phyloP scores from a whole-genome alignment of 2,329 filamentous ascomycete genomes.

The Metarhizium sp. region DNA sequence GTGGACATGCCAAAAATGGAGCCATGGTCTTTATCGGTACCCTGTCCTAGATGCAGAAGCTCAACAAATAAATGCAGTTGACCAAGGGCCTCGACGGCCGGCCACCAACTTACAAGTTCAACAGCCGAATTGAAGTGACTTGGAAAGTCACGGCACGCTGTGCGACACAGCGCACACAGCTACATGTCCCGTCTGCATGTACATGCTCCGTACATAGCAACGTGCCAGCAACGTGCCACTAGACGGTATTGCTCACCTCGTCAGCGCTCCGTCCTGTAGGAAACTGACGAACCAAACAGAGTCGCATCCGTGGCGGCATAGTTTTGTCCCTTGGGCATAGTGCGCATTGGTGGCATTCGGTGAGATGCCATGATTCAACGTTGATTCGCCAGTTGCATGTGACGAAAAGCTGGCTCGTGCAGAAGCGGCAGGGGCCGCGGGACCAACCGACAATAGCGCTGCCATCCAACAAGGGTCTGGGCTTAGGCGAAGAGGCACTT shows the following conservation, averaged over 20 bases:
- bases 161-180: not conserved
- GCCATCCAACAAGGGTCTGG: constrained; percentile 17
- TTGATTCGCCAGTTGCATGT: constrained; percentile 23
- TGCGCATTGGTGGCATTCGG: constrained; percentile 1
- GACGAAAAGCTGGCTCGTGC: constrained; percentile 35
- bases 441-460: constrained; percentile 34
- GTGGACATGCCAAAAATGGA: no score
- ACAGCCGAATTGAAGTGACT: not conserved
- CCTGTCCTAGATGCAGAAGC: not conserved
- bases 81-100: not conserved
- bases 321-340: not conserved
- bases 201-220: not conserved
- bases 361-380: not conserved
- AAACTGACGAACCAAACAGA: not conserved
- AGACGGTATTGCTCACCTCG: not conserved
- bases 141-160: not conserved
- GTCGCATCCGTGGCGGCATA: constrained; percentile 6
- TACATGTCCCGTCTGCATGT: no score
- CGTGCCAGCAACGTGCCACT: not conserved
- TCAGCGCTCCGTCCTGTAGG: not conserved
- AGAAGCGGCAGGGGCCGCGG: constrained; percentile 35
- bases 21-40: not conserved
- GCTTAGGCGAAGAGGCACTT: constrained; percentile 17
- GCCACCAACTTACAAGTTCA: not conserved
- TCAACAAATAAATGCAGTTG: not conserved